Evolutionary conservation across 2,329 filamentous ascomycete species (phyloP).

Genomic region (Corniculantispora saksenae): DNA sequence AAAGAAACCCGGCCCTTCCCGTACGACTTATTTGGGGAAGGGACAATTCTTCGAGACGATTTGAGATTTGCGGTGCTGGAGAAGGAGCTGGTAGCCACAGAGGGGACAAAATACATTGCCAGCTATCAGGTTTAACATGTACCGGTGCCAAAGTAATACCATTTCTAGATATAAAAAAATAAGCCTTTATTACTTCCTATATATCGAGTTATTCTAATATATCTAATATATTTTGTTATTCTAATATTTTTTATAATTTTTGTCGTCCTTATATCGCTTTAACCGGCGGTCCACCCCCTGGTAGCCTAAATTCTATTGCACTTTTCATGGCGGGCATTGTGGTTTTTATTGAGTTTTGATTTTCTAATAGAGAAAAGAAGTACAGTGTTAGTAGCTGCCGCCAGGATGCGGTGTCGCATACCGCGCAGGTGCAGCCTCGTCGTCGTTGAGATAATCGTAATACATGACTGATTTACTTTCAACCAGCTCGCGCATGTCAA

Average conservation of each 20-base stretch:
- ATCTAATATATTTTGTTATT: too few relatives aligned
- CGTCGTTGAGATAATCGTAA: constrained; percentile 23
- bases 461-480: constrained; percentile 37
- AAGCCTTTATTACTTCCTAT: too few relatives aligned
- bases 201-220: too few relatives aligned
- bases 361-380: background rate
- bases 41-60: constrained; percentile 42
- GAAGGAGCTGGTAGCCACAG: constrained; percentile 38
- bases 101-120: too few relatives aligned
- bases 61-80: constrained; percentile 43
- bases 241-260: too few relatives aligned
- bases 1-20: constrained; percentile 45
- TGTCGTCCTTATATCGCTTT: too few relatives aligned
- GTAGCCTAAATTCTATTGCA: constrained; percentile 3
- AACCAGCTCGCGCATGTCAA: constrained; percentile 38
- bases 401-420: constrained; percentile 22
- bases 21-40: constrained; percentile 38
- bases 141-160: too few relatives aligned
- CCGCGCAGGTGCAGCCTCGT: constrained; percentile 2
- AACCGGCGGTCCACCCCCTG: too few relatives aligned
- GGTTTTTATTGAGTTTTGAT: background rate
- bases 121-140: too few relatives aligned
- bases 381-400: constrained; percentile 24
- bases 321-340: background rate
- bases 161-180: too few relatives aligned